Percentiles rank a stretch among this genome's conserved stretches.
phyloP scores from a whole-genome alignment of 495 filamentous ascomycete species.

The Cercophora newfieldiana region DNA sequence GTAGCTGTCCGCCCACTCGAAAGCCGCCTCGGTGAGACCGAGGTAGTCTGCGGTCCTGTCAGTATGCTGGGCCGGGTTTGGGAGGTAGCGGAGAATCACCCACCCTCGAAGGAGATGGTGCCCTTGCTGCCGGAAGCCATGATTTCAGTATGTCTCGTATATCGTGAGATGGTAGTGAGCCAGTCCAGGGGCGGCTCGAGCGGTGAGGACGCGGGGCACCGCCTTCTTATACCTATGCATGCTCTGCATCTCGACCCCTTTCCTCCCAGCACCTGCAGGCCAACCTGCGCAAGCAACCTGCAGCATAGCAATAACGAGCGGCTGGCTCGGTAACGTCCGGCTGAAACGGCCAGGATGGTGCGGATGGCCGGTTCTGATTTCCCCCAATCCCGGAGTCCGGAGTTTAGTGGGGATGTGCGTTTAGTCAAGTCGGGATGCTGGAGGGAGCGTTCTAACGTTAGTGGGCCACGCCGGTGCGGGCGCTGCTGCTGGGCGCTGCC shows the following conservation, averaged over 20 bases:
- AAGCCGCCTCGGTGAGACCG: conserved; percentile 52
- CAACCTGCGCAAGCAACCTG: neutral
- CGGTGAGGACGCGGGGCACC: neutral
- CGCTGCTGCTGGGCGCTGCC: neutral
- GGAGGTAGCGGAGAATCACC: neutral
- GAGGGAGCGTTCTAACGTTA: neutral
- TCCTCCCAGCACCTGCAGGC: neutral
- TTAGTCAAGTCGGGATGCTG: neutral
- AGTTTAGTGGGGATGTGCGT: conserved; percentile 38
- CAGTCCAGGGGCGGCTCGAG: neutral
- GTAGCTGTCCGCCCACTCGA: conserved; percentile 84
- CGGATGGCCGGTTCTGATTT: conserved; percentile 8
- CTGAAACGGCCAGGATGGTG: conserved; percentile 10
- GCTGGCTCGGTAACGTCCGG: conserved; percentile 2
- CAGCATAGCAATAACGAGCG: conserved; percentile 2
- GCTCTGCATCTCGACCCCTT: neutral
- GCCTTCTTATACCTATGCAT: conserved; percentile 10
- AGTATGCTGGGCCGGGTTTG: neutral
- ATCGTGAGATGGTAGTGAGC: neutral
- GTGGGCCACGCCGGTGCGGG: conserved; percentile 5
- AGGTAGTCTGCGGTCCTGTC: conserved; percentile 47
- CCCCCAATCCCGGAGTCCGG: conserved; percentile 26
- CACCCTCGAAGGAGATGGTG: conserved; percentile 38
- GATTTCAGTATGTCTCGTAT: conserved; percentile 10
- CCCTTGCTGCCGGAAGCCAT: conserved; percentile 21